phyloP scores from a whole-genome alignment of 306 rosid species.

The Vachellia pachyceras region DNA sequence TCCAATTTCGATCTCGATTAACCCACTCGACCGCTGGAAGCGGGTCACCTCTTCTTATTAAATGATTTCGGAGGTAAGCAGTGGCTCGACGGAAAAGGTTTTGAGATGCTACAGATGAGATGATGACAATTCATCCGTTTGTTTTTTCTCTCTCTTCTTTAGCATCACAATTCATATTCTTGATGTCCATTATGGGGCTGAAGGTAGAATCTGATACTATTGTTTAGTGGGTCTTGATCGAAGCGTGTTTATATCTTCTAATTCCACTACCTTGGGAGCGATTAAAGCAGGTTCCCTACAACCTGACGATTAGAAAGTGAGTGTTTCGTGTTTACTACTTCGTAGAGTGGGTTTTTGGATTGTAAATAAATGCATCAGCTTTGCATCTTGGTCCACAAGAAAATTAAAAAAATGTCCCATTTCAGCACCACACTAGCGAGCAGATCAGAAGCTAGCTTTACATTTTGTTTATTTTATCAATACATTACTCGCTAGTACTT shows the following conservation, averaged over 20 bases:
- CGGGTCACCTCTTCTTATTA: too few relatives aligned
- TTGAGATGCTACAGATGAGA: too few relatives aligned
- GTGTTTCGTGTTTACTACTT: constrained; percentile 14
- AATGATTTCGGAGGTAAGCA: too few relatives aligned
- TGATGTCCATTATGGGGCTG: constrained; percentile 16
- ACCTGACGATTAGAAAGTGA: background rate
- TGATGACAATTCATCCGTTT: too few relatives aligned
- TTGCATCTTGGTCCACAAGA: constrained; percentile 1
- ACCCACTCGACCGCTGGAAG: too few relatives aligned
- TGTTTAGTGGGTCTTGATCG: constrained; percentile 32
- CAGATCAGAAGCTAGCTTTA: constrained; percentile 22
- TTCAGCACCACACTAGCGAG: constrained; percentile 15
- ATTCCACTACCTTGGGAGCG: background rate
- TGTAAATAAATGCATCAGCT: background rate
- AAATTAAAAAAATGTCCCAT: background rate
- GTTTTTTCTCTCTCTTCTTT: constrained; percentile 17
- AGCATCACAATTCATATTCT: constrained; percentile 28
- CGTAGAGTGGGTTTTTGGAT: constrained; percentile 3
- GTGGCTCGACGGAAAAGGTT: too few relatives aligned
- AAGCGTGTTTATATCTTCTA: constrained; percentile 14
- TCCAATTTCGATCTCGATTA: too few relatives aligned
- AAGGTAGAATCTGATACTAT: constrained; percentile 12
- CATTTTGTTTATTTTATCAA: background rate
- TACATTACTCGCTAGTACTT: constrained; percentile 18
- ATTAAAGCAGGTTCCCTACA: constrained; percentile 34